Conservation (phyloP, 441 rosid species). For the Gossypium schwendimanii region DNA sequence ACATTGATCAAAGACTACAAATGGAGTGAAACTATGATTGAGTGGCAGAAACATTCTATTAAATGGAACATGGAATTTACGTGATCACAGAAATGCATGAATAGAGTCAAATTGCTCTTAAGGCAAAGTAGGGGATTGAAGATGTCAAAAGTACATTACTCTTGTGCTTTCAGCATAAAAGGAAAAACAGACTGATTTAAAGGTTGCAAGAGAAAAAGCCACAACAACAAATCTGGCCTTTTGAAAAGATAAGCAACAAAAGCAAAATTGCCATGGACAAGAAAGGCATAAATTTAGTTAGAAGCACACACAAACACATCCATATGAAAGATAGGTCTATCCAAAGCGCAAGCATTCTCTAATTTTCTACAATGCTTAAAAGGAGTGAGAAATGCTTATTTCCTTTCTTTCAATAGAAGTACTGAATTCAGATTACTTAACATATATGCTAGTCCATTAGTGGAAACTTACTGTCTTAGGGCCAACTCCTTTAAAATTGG, state of each 20-base stretch:
- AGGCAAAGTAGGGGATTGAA: not conserved
- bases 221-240: not conserved
- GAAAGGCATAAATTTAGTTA: not conserved
- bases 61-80: not conserved
- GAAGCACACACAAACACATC: not conserved
- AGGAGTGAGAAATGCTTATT: not conserved
- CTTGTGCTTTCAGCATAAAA: not conserved
- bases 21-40: not conserved
- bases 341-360: not conserved
- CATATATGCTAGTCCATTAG: not conserved
- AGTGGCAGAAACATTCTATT: not conserved
- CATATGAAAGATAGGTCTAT: too few relatives aligned
- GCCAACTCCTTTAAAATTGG: conserved; percentile 73
- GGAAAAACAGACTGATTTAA: not conserved
- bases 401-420: not conserved
- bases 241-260: not conserved
- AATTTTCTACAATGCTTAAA: not conserved
- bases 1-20: not conserved
- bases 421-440: not conserved
- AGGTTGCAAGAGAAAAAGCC: not conserved
- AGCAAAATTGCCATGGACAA: not conserved
- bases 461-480: conserved; percentile 60
- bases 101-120: not conserved
- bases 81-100: not conserved
- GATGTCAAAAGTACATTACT: not conserved